Conservation (phyloP, 139 green algal species). For the Chlorella ohadii region DNA sequence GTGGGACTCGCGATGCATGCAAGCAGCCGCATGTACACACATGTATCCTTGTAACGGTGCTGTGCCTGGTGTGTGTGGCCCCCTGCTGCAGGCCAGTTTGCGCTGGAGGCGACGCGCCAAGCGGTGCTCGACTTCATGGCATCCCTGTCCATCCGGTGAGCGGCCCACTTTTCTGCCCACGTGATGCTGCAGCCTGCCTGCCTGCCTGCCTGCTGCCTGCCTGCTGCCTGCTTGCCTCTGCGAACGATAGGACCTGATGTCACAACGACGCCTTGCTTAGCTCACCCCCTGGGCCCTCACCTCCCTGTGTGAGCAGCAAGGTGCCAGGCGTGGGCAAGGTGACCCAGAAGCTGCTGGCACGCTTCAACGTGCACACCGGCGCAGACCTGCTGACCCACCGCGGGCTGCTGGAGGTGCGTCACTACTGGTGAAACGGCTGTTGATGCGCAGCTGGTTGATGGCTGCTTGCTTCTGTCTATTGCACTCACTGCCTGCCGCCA, state of each 20-base stretch:
- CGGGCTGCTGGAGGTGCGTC: slow-evolving; percentile 52
- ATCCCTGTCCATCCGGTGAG: slow-evolving; percentile 61
- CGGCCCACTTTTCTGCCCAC: too few species aligned
- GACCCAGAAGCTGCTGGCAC: slow-evolving; percentile 71
- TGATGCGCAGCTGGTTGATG: too few species aligned
- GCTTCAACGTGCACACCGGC: slow-evolving; percentile 68
- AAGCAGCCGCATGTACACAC: too few species aligned
- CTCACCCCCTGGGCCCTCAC: background rate
- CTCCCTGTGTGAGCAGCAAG: slow-evolving; percentile 53
- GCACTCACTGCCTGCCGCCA: too few species aligned
- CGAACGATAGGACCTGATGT: too few species aligned
- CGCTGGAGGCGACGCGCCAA: slow-evolving; percentile 50
- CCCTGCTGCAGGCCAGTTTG: slow-evolving; percentile 38
- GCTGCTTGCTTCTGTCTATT: background rate
- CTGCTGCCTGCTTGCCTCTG: too few species aligned
- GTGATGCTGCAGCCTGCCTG: too few species aligned
- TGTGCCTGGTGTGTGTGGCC: background rate
- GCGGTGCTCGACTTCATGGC: slow-evolving; percentile 74
- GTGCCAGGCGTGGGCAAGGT: slow-evolving; percentile 85
- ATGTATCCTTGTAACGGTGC: too few species aligned
- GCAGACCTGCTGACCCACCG: slow-evolving; percentile 66
- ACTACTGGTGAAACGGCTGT: too few species aligned
- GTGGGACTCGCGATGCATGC: too few species aligned
- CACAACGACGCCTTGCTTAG: too few species aligned
- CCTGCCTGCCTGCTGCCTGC: too few species aligned